A percentile compares a stretch with the other conserved stretches of the same genome.
Conservation (phyloP, 164 flowering plant genomes). For the Magnolia kwangsiensis region DNA sequence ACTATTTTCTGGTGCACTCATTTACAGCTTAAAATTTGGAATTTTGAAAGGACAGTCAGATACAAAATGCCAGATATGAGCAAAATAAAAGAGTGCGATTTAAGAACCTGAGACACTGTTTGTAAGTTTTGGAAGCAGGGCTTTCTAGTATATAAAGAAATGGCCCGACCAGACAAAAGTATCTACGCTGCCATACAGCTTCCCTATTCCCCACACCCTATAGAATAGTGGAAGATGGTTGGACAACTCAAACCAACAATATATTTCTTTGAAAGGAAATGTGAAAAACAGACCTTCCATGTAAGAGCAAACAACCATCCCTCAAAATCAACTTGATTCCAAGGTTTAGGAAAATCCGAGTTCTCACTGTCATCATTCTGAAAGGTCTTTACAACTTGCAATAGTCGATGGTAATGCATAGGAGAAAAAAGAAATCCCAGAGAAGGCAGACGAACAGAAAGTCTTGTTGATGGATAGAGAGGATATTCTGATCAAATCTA, state of each 20-base stretch:
- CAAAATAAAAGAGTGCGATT: slow-evolving; percentile 1
- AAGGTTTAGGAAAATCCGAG: slow-evolving; percentile 51
- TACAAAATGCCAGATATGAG: slow-evolving; percentile 5
- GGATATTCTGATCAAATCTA: too few species aligned
- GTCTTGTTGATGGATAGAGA: too few species aligned
- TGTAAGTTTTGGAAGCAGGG: slow-evolving; percentile 75
- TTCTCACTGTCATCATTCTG: slow-evolving; percentile 31
- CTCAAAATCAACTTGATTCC: slow-evolving; percentile 90
- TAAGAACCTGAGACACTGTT: slow-evolving; percentile 66
- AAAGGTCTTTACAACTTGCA: too few species aligned
- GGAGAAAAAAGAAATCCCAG: too few species aligned
- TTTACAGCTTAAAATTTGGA: not conserved
- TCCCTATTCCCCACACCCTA: slow-evolving; percentile 96
- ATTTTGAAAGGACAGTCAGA: not conserved
- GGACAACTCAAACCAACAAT: not conserved
- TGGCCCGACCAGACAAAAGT: slow-evolving; percentile 78
- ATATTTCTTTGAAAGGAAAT: not conserved
- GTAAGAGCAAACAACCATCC: slow-evolving; percentile 80
- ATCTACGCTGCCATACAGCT: slow-evolving; percentile 91
- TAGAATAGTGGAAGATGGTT: slow-evolving; percentile 8
- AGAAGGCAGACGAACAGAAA: too few species aligned
- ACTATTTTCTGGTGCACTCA: not conserved
- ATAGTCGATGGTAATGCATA: too few species aligned
- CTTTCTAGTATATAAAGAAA: slow-evolving; percentile 78
- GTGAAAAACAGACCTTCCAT: slow-evolving; percentile 61